Base-by-base conservation (phyloP, 73 alveolate genomes). In the Uronychia binucleata region DNA sequence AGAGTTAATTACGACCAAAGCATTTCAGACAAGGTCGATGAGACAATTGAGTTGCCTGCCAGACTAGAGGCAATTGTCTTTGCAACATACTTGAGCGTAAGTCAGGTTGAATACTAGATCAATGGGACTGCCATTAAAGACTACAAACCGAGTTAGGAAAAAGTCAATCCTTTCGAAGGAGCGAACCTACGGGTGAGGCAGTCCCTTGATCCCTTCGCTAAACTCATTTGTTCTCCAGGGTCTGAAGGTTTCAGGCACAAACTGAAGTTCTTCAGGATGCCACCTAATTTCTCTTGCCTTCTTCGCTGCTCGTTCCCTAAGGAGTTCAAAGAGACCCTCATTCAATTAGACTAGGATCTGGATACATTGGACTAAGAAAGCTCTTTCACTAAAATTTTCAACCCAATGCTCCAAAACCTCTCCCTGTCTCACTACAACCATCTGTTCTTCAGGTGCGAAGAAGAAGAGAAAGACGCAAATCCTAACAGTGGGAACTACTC, bases 401-500 rank as follows among this genome's bases (percentile, higher is more conserved):
- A 86, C 31, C 34, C 78, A 46, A 46, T 46, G 32, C 77, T 85
- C 74, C 26, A 28, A 1, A 77, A 58, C 28, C 59, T 79, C 8
- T 60, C 58, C 26, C 58, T 86, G 0, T 31, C 82, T 0, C 86
- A 59, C 0, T 77, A 86, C 34, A 90, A 90, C 58, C 91, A 90
- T 59, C 31, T 81, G 0, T 77, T 90, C 26, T 90, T 79, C 80
- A 85, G 91, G 30, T 95, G 99, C 33, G 95, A 97, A 33, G 85
- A 85, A 80, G 99, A 97, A 84, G 99, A 97, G 82, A 77, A 83
- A 85, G 98, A 93, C 57, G 84, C 88, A 30, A 87, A 91, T 80
- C 92, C 93, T 1, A 86, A 58, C 86, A 77, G 98, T 87, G 96
- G 99, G 34, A 58, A 88, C 83, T 89, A 94, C 89, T 94, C 93